Evolutionary conservation across 2,329 filamentous ascomycete species (phyloP), one percentile per base, ranked within the genome.

Genomic region (Trichoderma cornu-damae): DNA sequence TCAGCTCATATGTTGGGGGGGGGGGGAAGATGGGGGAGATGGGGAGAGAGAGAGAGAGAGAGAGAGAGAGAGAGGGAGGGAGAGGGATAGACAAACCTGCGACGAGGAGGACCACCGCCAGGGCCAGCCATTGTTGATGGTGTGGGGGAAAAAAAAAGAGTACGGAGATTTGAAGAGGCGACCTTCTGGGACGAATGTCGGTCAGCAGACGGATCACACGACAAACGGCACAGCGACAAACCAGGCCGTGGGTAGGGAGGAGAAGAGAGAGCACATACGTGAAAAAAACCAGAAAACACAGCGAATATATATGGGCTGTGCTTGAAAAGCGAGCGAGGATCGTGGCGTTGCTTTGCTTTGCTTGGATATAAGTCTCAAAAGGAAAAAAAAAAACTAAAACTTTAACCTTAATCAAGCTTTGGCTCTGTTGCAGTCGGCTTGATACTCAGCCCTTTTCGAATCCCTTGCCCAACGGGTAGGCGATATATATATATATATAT

Each of bases 31-130:
- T 30, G 11, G 37, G 9, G 34, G 11, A 14, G 9, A 4, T 3
- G n/a, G 16, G n/a, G 30, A 16, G 14, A 9, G 24, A 24, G 14
- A 22, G 35, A 49, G 26, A 16, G 18, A 35, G 48, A 12, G 48
- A 42, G 14, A 16, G 35, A 4, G 43, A 16, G 37, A 6, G 20
- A 22, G 26, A 30, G 26, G 9, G 43, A 16, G 24, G 30, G 43
- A 28, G n/a, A 1, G 9, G 14, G 26, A 43, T 54, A 46, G 59
- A 74, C 77, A 64, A 71, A 82, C 80, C 80, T 85, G 74, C 84
- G 79, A 72, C 84, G 82, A 71, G 93, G 92, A 72, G 93, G 92
- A 79, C 93, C 93, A 80, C 91, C 91, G 75, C 92, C 92, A 70
- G 90, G 90, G 76, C 91, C 90, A 78, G 91, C 89, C 92, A 96